Percentiles rank a stretch among this genome's conserved stretches.
phyloP scores from a whole-genome alignment of 495 filamentous ascomycete genomes.

The Aspergillus kassunensis region DNA sequence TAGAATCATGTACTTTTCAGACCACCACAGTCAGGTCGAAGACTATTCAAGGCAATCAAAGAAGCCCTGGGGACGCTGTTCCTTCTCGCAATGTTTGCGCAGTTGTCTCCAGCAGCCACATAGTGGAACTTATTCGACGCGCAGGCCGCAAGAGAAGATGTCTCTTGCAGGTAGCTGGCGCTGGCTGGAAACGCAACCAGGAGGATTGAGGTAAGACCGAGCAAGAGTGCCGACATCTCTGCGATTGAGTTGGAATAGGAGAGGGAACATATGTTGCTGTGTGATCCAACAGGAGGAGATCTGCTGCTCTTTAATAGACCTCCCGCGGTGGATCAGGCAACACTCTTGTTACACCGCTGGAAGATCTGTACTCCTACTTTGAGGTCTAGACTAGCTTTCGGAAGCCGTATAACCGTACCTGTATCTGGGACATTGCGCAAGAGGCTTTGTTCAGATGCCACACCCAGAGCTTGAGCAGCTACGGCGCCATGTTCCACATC shows the following conservation, averaged over 20 bases:
- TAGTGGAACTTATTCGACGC: not conserved
- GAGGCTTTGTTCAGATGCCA: no score
- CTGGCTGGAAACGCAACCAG: not conserved
- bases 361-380: no score
- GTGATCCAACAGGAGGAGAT: no score
- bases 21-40: slow-evolving; percentile 2
- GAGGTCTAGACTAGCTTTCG: no score
- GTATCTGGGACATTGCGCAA: no score
- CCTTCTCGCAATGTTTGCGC: not conserved
- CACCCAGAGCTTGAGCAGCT: no score
- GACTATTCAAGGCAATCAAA: not conserved
- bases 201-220: not conserved
- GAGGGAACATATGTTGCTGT: no score
- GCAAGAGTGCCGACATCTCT: not conserved
- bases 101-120: slow-evolving; percentile 2
- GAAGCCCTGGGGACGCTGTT: slow-evolving; percentile 1
- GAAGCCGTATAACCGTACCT: no score
- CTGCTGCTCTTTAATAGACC: no score
- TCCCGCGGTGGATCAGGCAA: no score
- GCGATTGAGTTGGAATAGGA: not conserved
- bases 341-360: no score
- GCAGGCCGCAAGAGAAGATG: not conserved
- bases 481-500: no score
- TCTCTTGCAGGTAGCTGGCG: not conserved
- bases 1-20: not conserved